Base-by-base conservation (phyloP, 257 asterid species). In the Mitragyna speciosa region DNA sequence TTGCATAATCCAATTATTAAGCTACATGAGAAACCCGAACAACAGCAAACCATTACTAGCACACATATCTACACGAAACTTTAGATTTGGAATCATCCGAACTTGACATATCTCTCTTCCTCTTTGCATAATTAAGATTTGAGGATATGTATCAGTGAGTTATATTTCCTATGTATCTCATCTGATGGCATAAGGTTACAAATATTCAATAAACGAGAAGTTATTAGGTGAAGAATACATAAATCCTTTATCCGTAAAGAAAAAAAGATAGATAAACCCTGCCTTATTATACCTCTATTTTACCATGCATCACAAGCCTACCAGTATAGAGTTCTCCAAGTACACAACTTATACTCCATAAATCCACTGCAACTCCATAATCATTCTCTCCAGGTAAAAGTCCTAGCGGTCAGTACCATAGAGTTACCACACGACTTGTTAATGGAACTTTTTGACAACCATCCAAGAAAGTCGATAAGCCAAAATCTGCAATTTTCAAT, bases 341-440 rank as follows among this genome's bases (percentile, higher is more conserved):
- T 73, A 94, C 89, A 82, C 98, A 94, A 67, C 98, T 97, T 26
- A 92, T 72, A 75, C 98, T 94, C 98, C 98, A 94, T 69, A 94
- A 84, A 84, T 94, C 98, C 67, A 93, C 96, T 12, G 92, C 96
- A 83, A 87, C 94, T 76, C 97, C 97, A 43, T 94, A 94, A 41
- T 90, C 91, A 77, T 83, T 87, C 33, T 97, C 93, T 59, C 98
- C 98, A 11, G 91, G 94, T 82, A 94, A 82, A 72, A 94, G 98
- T 81, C 92, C 98, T n/a, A 97, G 97, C 30, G 98, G 97, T 72
- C 98, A 92, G 86, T 94, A 94, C 98, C 98, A 94, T 66, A 94
- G 84, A 68, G 98, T 94, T 80, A 94, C 98, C 51, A 94, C 98
- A 31, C 97, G 98, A 88, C 97, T 94, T 39, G 98, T 94, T 52